Evolutionary conservation across 2,329 filamentous ascomycete genomes (phyloP).

Genomic region (Magnaporthiopsis poae): DNA sequence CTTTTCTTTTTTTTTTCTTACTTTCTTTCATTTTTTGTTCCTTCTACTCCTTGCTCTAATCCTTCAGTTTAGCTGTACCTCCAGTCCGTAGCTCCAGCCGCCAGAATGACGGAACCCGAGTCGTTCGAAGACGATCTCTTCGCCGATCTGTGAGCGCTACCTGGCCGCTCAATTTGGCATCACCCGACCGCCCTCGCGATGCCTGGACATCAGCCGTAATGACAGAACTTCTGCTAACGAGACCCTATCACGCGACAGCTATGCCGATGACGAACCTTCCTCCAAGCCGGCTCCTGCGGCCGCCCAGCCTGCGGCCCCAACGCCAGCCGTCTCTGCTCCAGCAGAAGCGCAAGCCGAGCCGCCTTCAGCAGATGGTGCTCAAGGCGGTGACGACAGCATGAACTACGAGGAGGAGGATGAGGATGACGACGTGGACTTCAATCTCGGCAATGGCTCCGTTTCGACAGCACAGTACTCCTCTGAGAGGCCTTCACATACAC

Average conservation of each 20-base stretch:
- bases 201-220: not conserved
- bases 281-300: conserved; percentile 12
- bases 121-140: conserved; percentile 84
- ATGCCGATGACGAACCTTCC: conserved; percentile 50
- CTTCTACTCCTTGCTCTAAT: not conserved
- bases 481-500: conserved; percentile 9
- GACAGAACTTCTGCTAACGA: conserved; percentile 5
- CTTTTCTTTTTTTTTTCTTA: not conserved
- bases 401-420: conserved; percentile 31
- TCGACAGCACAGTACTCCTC: conserved; percentile 17
- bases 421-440: conserved; percentile 46
- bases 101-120: conserved; percentile 60
- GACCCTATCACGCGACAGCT: conserved; percentile 29
- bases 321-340: conserved; percentile 12
- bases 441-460: conserved; percentile 33
- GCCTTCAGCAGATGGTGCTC: conserved; percentile 14
- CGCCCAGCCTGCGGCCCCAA: conserved; percentile 9
- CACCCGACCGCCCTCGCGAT: not conserved
- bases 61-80: not conserved
- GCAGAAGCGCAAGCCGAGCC: conserved; percentile 9
- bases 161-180: not conserved
- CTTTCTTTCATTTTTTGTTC: not conserved
- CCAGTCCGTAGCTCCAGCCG: not conserved
- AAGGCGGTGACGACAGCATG: conserved; percentile 20
- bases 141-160: conserved; percentile 65